Percentiles rank a stretch among this genome's conserved stretches.
These are phyloP conservation scores for Auriculariales sp. DNA, from an alignment of 768 basidiomycete genomes.

Conservation along the genomic window DNA sequence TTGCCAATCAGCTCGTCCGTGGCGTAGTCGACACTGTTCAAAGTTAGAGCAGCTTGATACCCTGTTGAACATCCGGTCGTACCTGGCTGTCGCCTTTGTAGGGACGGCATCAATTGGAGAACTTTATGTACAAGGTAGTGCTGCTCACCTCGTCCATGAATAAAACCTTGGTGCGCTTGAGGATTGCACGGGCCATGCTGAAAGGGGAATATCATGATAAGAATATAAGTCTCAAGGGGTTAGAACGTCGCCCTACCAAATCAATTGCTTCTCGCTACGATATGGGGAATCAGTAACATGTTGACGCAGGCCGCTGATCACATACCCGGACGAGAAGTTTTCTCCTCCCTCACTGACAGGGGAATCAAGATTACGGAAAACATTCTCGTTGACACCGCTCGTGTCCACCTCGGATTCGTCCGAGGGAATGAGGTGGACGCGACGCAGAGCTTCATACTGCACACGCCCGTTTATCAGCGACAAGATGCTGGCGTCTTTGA, in stretches of 20 bases:
- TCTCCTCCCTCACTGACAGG: slow-evolving; percentile 73
- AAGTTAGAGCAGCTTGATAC: background rate
- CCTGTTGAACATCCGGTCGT: background rate
- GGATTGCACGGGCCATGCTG: slow-evolving; percentile 73
- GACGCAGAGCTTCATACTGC: slow-evolving; percentile 70
- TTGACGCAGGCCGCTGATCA: background rate
- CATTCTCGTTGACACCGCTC: slow-evolving; percentile 48
- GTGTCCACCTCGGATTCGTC: slow-evolving; percentile 31
- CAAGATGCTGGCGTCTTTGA: background rate
- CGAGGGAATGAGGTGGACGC: slow-evolving; percentile 64
- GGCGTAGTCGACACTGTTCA: slow-evolving; percentile 57
- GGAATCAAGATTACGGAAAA: slow-evolving; percentile 64
- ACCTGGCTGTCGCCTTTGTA: background rate
- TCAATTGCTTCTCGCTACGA: slow-evolving; percentile 61
- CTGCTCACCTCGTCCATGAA: slow-evolving; percentile 69
- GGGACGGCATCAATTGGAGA: no score
- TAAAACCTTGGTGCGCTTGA: slow-evolving; percentile 61
- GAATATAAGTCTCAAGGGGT: background rate
- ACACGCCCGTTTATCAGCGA: slow-evolving; percentile 1
- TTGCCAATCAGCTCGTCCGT: slow-evolving; percentile 79
- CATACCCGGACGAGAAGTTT: slow-evolving; percentile 75
- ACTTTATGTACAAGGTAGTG: background rate
- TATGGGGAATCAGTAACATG: slow-evolving; percentile 8
- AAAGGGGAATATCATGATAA: no score
- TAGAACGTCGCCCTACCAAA: slow-evolving; percentile 24